These are phyloP conservation scores for Quercus mongolica DNA, from an alignment of 306 rosid species.

Conservation along the genomic window DNA sequence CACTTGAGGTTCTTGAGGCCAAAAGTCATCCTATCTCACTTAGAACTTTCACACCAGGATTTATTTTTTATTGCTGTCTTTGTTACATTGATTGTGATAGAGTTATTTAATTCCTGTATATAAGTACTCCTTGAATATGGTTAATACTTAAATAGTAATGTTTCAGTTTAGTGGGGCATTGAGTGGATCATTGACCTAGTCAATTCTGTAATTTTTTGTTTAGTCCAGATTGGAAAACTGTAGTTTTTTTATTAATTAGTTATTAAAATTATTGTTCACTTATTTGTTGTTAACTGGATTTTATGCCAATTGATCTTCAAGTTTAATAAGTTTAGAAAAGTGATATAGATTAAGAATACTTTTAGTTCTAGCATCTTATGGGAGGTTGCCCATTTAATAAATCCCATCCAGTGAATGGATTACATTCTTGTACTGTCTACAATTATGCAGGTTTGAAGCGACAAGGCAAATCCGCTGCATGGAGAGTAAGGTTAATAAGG, in stretches of 20 bases:
- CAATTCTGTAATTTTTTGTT: not conserved
- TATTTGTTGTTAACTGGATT: not conserved
- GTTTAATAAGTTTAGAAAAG: not conserved
- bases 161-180: not conserved
- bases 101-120: no score
- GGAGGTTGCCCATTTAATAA: not conserved
- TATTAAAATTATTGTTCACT: not conserved
- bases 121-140: no score
- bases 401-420: not conserved
- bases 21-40: no score
- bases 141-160: not conserved
- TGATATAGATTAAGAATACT: constrained; percentile 4
- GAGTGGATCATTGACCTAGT: not conserved
- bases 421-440: constrained; percentile 16
- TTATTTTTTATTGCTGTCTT: no score
- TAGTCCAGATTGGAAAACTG: not conserved
- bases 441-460: constrained; percentile 69
- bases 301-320: not conserved
- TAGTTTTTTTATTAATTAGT: not conserved
- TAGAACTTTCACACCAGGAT: no score
- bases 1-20: not conserved
- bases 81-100: no score
- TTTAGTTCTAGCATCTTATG: not conserved
- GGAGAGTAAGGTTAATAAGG: constrained; percentile 57
- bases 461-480: constrained; percentile 56